Evolutionary conservation across 1,284 basidiomycete genomes (phyloP).

Genomic region (Boletus putidus): DNA sequence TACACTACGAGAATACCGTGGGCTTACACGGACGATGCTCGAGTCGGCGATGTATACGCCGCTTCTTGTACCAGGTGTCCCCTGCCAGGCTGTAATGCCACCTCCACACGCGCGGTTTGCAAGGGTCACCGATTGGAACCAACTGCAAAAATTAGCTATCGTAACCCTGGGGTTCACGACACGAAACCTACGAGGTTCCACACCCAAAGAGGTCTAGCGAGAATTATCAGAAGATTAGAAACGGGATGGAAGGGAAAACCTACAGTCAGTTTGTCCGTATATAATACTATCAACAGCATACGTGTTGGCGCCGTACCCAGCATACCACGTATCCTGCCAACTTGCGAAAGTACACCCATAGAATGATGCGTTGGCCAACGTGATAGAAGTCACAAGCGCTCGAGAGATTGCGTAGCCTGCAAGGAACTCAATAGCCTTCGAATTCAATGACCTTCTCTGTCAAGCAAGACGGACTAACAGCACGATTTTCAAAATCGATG

Average conservation of each 20-base stretch:
- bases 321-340: slow-evolving; percentile 69
- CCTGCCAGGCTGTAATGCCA: slow-evolving; percentile 62
- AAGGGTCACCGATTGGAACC: slow-evolving; percentile 59
- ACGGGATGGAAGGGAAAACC: slow-evolving; percentile 30
- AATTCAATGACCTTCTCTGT: neutral
- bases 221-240: neutral
- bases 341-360: slow-evolving; percentile 65
- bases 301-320: slow-evolving; percentile 58
- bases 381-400: slow-evolving; percentile 60
- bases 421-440: neutral
- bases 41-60: slow-evolving; percentile 63
- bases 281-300: slow-evolving; percentile 63
- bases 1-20: slow-evolving; percentile 48
- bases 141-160: slow-evolving; percentile 41
- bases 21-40: slow-evolving; percentile 56
- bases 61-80: slow-evolving; percentile 43
- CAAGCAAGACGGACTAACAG: slow-evolving; percentile 42
- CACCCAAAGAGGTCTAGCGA: slow-evolving; percentile 54
- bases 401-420: slow-evolving; percentile 60
- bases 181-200: slow-evolving; percentile 23
- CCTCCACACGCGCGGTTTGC: slow-evolving; percentile 65
- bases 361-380: slow-evolving; percentile 64
- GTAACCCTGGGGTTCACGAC: slow-evolving; percentile 16
- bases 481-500: slow-evolving; percentile 66
- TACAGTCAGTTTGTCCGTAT: slow-evolving; percentile 64